A percentile compares a stretch with the other conserved stretches of the same genome.
These are phyloP conservation scores for Exserohilum rostratum DNA, from an alignment of 2,329 filamentous ascomycete species.

Conservation along the genomic window DNA sequence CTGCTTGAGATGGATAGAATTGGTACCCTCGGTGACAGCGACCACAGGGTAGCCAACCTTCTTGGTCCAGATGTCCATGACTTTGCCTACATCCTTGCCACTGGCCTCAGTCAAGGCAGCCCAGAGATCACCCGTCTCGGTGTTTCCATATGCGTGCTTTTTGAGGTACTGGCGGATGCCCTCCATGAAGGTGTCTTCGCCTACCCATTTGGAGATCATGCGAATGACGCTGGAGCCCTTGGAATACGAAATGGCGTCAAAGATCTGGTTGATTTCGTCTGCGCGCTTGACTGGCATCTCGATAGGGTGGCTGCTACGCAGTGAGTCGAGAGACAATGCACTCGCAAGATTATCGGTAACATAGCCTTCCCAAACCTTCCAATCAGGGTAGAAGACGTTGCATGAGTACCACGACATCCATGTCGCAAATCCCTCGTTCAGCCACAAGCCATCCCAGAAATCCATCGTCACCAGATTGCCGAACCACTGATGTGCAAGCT, in stretches of 20 bases:
- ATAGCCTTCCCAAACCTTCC: conserved; percentile 97
- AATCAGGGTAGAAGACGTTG: conserved; percentile 94
- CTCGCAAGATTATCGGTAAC: conserved; percentile 91
- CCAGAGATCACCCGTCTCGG: conserved; percentile 89
- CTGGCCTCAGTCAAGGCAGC: conserved; percentile 84
- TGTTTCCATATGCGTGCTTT: conserved; percentile 97
- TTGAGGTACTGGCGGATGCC: conserved; percentile 90
- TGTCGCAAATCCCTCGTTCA: conserved; percentile 91
- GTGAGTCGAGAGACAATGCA: conserved; percentile 83
- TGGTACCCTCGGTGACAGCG: conserved; percentile 76
- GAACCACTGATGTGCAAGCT: conserved; percentile 97
- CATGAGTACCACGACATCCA: conserved; percentile 95
- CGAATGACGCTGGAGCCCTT: conserved; percentile 95
- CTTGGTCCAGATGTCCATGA: conserved; percentile 98
- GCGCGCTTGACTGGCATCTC: conserved; percentile 95
- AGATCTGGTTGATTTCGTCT: conserved; percentile 97
- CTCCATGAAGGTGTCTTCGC: conserved; percentile 90
- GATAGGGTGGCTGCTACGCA: conserved; percentile 94
- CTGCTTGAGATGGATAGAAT: conserved; percentile 85
- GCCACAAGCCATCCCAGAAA: conserved; percentile 97
- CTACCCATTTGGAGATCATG: conserved; percentile 96
- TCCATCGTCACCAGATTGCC: conserved; percentile 98
- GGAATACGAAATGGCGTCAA: conserved; percentile 95
- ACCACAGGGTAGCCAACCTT: conserved; percentile 93
- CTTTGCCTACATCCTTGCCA: conserved; percentile 85